Evolutionary conservation across 2,329 filamentous ascomycete genomes (phyloP).

Genomic region (Massarina eburnea): DNA sequence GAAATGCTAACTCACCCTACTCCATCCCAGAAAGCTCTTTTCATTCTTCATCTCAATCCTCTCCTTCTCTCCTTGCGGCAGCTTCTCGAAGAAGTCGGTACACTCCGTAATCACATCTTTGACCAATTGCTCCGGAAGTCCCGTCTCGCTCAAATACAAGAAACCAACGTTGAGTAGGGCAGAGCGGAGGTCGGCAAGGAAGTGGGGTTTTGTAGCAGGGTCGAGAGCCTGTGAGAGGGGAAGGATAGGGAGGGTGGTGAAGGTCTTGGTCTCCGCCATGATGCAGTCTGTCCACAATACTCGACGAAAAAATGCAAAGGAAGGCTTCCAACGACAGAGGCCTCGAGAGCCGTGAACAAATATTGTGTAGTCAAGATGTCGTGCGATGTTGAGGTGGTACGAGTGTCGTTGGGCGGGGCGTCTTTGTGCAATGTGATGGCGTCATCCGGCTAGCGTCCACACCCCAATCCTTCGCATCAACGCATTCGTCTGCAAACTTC

Average conservation of each 20-base stretch:
- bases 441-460: constrained; percentile 2
- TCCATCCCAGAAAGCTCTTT: constrained; percentile 52
- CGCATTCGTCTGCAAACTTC: background rate
- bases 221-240: constrained; percentile 69
- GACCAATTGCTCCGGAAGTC: constrained; percentile 61
- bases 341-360: background rate
- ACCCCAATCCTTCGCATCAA: background rate
- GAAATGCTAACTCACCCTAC: constrained; percentile 39
- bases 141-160: constrained; percentile 77
- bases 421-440: background rate
- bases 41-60: constrained; percentile 55
- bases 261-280: constrained; percentile 39
- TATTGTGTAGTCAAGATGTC: background rate
- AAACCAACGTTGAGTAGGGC: constrained; percentile 87
- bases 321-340: background rate
- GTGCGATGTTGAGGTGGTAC: background rate
- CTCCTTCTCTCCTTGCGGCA: constrained; percentile 75
- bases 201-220: constrained; percentile 70
- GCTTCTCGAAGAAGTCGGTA: constrained; percentile 70
- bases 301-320: background rate
- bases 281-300: background rate
- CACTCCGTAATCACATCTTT: constrained; percentile 67
- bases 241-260: constrained; percentile 75
- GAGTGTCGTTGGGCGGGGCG: constrained; percentile 2
- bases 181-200: constrained; percentile 70